phyloP scores from a whole-genome alignment of 179 eudicot species.

The Vitellaria paradoxa region DNA sequence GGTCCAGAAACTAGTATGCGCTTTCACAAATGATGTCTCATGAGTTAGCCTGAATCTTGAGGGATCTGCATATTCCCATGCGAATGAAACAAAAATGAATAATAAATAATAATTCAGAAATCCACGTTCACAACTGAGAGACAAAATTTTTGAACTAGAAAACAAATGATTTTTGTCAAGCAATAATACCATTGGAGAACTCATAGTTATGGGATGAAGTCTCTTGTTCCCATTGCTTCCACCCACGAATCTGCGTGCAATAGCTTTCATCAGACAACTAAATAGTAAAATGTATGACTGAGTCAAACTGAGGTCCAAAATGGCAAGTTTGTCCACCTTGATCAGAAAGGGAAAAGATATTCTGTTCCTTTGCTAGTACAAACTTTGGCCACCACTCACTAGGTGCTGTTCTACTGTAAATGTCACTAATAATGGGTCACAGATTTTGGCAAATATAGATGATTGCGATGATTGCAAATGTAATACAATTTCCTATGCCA shows the following conservation, averaged over 20 bases:
- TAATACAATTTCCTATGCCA: not conserved
- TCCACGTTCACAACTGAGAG: not conserved
- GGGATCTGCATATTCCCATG: constrained; percentile 35
- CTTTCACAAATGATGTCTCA: constrained; percentile 90
- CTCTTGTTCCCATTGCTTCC: constrained; percentile 91
- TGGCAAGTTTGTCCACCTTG: not conserved
- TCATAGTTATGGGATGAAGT: constrained; percentile 40
- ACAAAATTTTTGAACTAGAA: not conserved
- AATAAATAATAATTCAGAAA: not conserved
- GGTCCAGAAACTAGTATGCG: constrained; percentile 84
- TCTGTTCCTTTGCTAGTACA: too few relatives aligned
- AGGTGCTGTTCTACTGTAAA: not conserved
- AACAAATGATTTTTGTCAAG: not conserved
- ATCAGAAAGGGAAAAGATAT: too few relatives aligned
- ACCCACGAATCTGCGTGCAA: constrained; percentile 68
- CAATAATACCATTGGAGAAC: constrained; percentile 34
- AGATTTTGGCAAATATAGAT: not conserved
- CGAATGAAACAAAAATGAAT: not conserved
- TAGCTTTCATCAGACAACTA: not conserved
- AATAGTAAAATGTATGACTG: too few relatives aligned
- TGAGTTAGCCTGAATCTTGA: constrained; percentile 86
- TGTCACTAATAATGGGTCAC: too few relatives aligned
- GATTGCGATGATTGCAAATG: not conserved
- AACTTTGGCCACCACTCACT: not conserved
- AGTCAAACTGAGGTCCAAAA: not conserved